Evolutionary conservation across 345 rosid species (phyloP).

Genomic region (Erysimum cheiranthoides): DNA sequence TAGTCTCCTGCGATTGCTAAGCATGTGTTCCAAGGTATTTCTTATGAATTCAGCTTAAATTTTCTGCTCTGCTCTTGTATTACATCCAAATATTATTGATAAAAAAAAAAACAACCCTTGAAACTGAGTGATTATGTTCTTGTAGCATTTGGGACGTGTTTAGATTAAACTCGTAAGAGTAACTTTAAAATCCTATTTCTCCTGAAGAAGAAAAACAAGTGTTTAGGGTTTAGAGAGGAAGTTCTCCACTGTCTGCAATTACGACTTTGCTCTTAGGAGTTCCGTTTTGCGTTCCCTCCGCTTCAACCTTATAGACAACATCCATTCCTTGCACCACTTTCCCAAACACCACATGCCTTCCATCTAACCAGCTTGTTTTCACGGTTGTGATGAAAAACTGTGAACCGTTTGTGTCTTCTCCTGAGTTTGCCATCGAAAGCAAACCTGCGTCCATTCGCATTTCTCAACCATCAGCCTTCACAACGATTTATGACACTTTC

Average conservation of each 20-base stretch:
- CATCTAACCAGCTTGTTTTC: slow-evolving; percentile 97
- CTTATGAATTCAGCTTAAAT: no score
- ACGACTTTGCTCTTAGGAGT: slow-evolving; percentile 87
- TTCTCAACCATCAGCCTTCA: slow-evolving; percentile 5
- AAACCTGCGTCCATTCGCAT: slow-evolving; percentile 52
- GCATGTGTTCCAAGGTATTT: no score
- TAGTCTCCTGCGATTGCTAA: no score
- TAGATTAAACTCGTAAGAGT: not conserved
- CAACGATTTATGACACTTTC: not conserved
- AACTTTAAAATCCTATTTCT: not conserved
- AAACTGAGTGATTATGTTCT: not conserved
- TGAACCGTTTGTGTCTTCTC: slow-evolving; percentile 89
- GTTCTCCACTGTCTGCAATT: slow-evolving; percentile 90
- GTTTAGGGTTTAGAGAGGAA: slow-evolving; percentile 58
- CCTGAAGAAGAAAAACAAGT: slow-evolving; percentile 35
- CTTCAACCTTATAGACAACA: slow-evolving; percentile 89
- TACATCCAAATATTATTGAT: not conserved
- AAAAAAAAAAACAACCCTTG: not conserved
- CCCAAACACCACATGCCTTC: slow-evolving; percentile 93
- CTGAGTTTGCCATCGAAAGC: slow-evolving; percentile 96
- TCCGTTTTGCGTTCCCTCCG: slow-evolving; percentile 85
- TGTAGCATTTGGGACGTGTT: not conserved
- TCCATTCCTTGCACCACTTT: slow-evolving; percentile 98
- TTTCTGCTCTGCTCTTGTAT: no score
- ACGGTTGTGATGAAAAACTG: slow-evolving; percentile 95